These are phyloP conservation scores for Tulasnella sp. DNA, from an alignment of 768 basidiomycete species.

Conservation along the genomic window DNA sequence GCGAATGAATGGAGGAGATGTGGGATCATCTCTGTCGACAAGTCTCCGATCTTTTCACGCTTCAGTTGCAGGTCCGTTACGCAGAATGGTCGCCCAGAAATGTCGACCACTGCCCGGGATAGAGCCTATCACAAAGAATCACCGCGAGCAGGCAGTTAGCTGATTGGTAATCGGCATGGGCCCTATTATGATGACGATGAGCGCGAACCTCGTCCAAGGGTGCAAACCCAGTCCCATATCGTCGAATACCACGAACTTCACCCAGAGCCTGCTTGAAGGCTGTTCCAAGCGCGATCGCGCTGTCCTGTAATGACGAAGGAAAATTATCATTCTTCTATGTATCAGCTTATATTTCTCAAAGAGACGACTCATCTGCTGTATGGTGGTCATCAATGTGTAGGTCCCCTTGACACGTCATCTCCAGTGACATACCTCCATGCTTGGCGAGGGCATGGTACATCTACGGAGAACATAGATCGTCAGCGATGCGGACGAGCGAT, in stretches of 20 bases:
- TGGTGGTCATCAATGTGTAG: conserved; percentile 98
- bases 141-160: conserved; percentile 9
- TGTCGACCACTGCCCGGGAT: conserved; percentile 93
- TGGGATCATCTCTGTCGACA: conserved; percentile 96
- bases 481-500: neutral
- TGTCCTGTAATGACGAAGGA: conserved; percentile 50
- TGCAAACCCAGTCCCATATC: conserved; percentile 94
- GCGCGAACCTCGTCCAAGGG: conserved; percentile 83
- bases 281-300: conserved; percentile 73
- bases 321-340: neutral
- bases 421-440: conserved; percentile 88
- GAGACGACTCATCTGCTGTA: conserved; percentile 61
- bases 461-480: conserved; percentile 33
- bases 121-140: conserved; percentile 53
- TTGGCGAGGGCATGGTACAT: conserved; percentile 98
- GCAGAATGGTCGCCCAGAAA: conserved; percentile 94
- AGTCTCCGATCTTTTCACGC: conserved; percentile 87
- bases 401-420: conserved; percentile 87
- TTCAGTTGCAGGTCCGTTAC: conserved; percentile 80
- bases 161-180: neutral
- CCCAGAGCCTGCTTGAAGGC: conserved; percentile 95
- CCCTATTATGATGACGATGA: neutral
- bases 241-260: conserved; percentile 84
- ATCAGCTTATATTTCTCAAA: neutral
- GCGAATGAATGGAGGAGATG: conserved; percentile 97